Conservation (phyloP, 2,329 filamentous ascomycete genomes). For the Botryosphaeria dothidea region DNA sequence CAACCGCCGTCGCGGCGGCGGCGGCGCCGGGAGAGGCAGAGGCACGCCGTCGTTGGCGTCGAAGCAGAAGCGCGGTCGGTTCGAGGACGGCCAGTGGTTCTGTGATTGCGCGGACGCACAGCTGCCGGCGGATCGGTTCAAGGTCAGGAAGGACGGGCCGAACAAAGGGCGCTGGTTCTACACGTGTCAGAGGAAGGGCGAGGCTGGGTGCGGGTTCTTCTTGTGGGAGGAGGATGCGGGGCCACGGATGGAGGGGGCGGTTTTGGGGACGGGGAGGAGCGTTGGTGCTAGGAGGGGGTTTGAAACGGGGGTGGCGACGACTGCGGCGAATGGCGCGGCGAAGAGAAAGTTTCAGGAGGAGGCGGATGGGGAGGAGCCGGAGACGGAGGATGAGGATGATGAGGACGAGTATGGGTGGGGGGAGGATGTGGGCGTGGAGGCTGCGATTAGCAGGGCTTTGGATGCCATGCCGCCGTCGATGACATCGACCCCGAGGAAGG, state of each 20-base stretch:
- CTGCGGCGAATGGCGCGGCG: background rate
- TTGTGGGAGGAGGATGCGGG: constrained; percentile 59
- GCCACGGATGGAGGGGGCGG: constrained; percentile 47
- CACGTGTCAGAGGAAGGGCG: constrained; percentile 52
- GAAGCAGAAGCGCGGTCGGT: background rate
- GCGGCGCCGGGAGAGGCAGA: background rate
- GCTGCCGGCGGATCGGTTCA: constrained; percentile 55
- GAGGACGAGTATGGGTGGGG: constrained; percentile 21
- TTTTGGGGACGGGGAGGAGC: constrained; percentile 24
- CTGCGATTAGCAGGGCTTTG: background rate
- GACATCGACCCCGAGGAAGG: constrained; percentile 45
- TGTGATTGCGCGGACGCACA: constrained; percentile 53
- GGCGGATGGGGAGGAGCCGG: background rate
- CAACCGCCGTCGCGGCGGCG: background rate
- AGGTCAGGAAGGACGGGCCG: constrained; percentile 57
- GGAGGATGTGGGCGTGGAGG: constrained; percentile 17
- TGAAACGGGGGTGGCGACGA: background rate
- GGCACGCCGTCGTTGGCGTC: background rate
- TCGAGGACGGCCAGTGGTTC: constrained; percentile 39
- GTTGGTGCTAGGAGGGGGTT: background rate
- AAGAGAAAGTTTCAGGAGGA: constrained; percentile 18
- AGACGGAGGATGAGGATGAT: background rate
- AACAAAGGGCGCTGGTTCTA: constrained; percentile 63
- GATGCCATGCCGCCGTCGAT: constrained; percentile 19
- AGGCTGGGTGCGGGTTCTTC: constrained; percentile 56